Evolutionary conservation across 1,284 basidiomycete species (phyloP).

Genomic region (Trametes pubescens): DNA sequence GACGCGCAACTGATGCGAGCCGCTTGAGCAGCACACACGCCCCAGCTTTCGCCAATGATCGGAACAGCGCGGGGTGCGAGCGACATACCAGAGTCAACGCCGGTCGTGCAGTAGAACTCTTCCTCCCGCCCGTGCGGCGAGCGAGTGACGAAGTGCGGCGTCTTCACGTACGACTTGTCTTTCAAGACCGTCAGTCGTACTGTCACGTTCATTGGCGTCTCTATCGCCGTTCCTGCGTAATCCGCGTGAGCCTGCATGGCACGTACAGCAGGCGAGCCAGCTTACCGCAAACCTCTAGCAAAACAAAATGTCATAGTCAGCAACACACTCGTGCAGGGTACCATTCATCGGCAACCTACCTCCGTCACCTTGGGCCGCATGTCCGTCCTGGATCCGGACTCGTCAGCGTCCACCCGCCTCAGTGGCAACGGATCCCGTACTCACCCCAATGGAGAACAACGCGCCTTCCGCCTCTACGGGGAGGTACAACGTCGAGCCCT

Average conservation of each 20-base stretch:
- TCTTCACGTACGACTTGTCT: slow-evolving; percentile 62
- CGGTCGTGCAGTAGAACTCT: slow-evolving; percentile 66
- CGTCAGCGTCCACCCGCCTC: too few relatives aligned
- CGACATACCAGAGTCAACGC: slow-evolving; percentile 52
- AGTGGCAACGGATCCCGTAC: too few relatives aligned
- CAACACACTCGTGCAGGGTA: background rate
- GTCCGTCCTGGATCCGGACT: slow-evolving; percentile 71
- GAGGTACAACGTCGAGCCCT: slow-evolving; percentile 61
- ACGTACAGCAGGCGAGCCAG: background rate
- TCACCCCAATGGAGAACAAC: slow-evolving; percentile 65
- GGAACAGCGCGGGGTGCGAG: slow-evolving; percentile 6
- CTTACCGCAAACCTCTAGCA: background rate
- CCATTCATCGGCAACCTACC: slow-evolving; percentile 46
- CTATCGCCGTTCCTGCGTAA: slow-evolving; percentile 62
- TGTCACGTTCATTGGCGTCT: slow-evolving; percentile 64
- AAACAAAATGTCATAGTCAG: slow-evolving; percentile 42
- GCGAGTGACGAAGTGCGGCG: slow-evolving; percentile 60
- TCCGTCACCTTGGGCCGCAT: slow-evolving; percentile 72
- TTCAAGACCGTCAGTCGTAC: slow-evolving; percentile 64
- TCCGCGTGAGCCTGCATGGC: background rate
- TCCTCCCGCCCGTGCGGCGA: slow-evolving; percentile 39
- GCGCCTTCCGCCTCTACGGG: slow-evolving; percentile 69
- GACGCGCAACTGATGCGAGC: too few relatives aligned
- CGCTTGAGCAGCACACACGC: too few relatives aligned
- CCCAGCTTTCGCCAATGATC: background rate